Evolutionary conservation across 805 yeast species (phyloP), one percentile per base, ranked within the genome.

Genomic region (Hanseniaspora vineae): DNA sequence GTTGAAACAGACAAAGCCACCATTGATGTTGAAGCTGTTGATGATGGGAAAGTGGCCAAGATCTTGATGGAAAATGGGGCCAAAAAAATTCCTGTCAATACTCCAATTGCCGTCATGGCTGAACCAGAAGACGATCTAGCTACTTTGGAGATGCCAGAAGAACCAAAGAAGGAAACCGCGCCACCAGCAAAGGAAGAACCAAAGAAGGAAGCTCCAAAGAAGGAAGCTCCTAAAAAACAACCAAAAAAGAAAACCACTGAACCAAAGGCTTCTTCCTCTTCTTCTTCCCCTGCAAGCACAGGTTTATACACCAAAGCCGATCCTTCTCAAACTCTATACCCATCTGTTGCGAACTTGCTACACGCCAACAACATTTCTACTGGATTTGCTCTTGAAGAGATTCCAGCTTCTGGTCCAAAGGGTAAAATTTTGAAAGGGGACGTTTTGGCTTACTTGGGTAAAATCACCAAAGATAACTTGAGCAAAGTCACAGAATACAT

Each of bases 401-500:
- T 90, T 56, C 69, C 76, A 39, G 94, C 96, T 8, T 73, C 95
- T 1, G 98, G 97, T 18, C 94, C 94, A 31, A 74, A 80, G 49
- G 97, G 97, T 10, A 75, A 95, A 58, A 62, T 90, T 39, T 71
- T 90, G 53, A 85, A 84, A 66, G 97, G 97, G 52, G 98, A 90
- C 63, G 90, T 89, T 1, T 71, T 89, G 54, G 92, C 94, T 0
- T 79, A 77, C 60, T 58, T 89, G 46, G 97, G 97, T 31, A 65
- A 75, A 51, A 83, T 89, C 47, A 65, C 85, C 11, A 56, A 68
- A 37, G 78, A 75, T 9, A 66, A 81, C 6, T 78, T 79, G 20
- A 56, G 65, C 17, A 61, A 66, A 18, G 71, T 89, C 49, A 70
- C 84, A 6, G 66, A 75, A 31, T 80, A 69, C 58, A 64, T 89